Evolutionary conservation across 2,329 filamentous ascomycete genomes (phyloP).

Genomic region (Fusarium sublunatum): DNA sequence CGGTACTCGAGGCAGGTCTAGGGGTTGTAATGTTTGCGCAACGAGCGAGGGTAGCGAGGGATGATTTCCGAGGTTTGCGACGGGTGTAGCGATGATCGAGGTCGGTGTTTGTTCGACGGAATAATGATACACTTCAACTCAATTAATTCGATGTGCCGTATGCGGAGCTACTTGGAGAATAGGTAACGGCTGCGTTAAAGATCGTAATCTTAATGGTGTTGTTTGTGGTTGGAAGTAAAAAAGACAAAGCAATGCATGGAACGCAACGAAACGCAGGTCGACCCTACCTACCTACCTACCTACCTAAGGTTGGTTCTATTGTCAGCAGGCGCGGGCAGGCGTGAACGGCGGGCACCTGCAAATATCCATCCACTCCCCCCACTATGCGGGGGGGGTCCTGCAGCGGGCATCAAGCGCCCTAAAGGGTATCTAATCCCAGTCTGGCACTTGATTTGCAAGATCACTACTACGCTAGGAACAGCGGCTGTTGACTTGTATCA

Average conservation of each 20-base stretch:
- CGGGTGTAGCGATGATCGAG: constrained; percentile 14
- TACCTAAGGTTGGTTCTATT: not conserved
- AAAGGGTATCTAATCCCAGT: constrained; percentile 33
- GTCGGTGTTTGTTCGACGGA: not conserved
- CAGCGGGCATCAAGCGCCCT: constrained; percentile 25
- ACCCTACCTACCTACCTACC: too few species aligned
- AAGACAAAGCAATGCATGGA: constrained; percentile 14
- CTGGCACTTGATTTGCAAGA: constrained; percentile 31
- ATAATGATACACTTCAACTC: not conserved
- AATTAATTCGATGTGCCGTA: not conserved
- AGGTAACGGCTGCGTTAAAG: not conserved
- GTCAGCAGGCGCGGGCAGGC: constrained; percentile 24
- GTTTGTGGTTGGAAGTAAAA: constrained; percentile 21
- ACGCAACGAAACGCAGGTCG: too few species aligned
- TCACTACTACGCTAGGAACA: constrained; percentile 27
- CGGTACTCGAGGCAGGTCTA: constrained; percentile 10
- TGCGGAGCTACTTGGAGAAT: not conserved
- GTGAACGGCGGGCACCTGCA: constrained; percentile 27
- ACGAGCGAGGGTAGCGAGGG: constrained; percentile 11
- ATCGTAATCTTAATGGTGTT: constrained; percentile 7
- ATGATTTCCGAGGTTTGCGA: constrained; percentile 15
- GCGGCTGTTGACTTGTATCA: not conserved
- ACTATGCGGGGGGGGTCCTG: constrained; percentile 31
- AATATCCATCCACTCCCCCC: constrained; percentile 32
- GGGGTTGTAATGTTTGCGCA: constrained; percentile 23